Base-by-base conservation (phyloP, 2,329 filamentous ascomycete species). In the Akanthomyces muscarius region DNA sequence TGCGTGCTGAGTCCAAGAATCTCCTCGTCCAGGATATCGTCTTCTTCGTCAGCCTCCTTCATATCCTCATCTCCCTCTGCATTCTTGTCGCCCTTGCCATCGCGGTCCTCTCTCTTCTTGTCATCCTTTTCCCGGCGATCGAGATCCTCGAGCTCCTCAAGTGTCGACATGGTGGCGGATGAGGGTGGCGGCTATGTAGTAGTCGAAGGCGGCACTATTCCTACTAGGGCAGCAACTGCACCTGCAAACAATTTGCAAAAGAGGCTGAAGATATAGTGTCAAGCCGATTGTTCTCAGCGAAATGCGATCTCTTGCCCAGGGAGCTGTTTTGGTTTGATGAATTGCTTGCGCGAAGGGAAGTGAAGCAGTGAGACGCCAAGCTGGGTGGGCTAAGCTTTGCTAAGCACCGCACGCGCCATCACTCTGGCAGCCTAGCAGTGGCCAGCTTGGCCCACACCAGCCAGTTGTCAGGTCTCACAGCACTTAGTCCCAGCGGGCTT, bases 1-100 rank as follows among this genome's bases (percentile, higher is more conserved):
- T 92, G 88, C 81, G 95, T 98, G 82, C 89, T 94, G 70, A 96
- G 89, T 75, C 87, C 89, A 65, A 98, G 86, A 71, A 99, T 94
- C 80, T 99, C 95, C 62, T 94, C 89, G 77, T 98, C 94, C 67
- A 99, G 84, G 61, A 93, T 84, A 69, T 96, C 89, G 21, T 66
- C 66, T 25, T 87, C 84, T 36, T 81, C 78, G 67, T 89, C 88
- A 13, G 87, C 89, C 75, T 97, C 93, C 76, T 94, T 88, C 93
- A 97, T 97, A 63, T 96, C 92, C 57, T 89, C 89, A 80, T 97
- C 94, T 55, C 84, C 89, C 71, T 89, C 87, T 62, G 81, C 78
- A 69, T 85, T 82, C 70, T 76, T 74, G 67, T 73, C 70, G 38
- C 73, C 71, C 65, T 75, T 74, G 62, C 73, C 71, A 55, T 72